These are phyloP conservation scores for Colletotrichum incanum DNA, from an alignment of 2,329 filamentous ascomycete species.

Conservation along the genomic window DNA sequence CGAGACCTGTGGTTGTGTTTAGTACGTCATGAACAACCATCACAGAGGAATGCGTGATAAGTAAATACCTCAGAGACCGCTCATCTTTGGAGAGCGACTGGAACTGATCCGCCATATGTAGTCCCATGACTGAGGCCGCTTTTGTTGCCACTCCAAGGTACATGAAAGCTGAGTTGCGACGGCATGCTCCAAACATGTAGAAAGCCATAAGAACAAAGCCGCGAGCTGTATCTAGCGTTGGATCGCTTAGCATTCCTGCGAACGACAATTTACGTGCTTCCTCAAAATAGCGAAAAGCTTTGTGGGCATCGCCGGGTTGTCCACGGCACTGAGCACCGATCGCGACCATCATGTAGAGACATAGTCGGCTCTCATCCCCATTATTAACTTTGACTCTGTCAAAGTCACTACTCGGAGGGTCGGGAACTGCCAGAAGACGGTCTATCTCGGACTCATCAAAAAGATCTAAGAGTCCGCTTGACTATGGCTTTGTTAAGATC, in stretches of 20 bases:
- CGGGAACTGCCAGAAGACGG: neutral
- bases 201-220: constrained; percentile 71
- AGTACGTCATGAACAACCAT: fast-evolving
- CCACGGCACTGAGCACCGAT: constrained; percentile 65
- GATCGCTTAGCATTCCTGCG: constrained; percentile 67
- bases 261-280: constrained; percentile 65
- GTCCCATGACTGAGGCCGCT: constrained; percentile 70
- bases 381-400: neutral
- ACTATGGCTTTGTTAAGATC: constrained; percentile 44
- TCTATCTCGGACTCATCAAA: constrained; percentile 45
- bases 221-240: constrained; percentile 67
- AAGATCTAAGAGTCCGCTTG: constrained; percentile 53
- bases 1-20: constrained; percentile 35
- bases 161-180: constrained; percentile 74
- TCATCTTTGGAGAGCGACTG: constrained; percentile 43
- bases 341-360: constrained; percentile 62
- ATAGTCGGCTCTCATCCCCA: neutral
- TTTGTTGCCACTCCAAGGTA: constrained; percentile 73
- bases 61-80: constrained; percentile 46
- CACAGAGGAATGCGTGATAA: fast-evolving
- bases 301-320: neutral
- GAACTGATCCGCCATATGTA: constrained; percentile 61
- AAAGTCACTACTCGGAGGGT: neutral
- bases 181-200: constrained; percentile 72
- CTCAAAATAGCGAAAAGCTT: constrained; percentile 59